A percentile compares a stretch with the other conserved stretches of the same genome.
These are phyloP conservation scores for Salvia rosmarinus DNA, from an alignment of 257 asterid species.

Conservation along the genomic window DNA sequence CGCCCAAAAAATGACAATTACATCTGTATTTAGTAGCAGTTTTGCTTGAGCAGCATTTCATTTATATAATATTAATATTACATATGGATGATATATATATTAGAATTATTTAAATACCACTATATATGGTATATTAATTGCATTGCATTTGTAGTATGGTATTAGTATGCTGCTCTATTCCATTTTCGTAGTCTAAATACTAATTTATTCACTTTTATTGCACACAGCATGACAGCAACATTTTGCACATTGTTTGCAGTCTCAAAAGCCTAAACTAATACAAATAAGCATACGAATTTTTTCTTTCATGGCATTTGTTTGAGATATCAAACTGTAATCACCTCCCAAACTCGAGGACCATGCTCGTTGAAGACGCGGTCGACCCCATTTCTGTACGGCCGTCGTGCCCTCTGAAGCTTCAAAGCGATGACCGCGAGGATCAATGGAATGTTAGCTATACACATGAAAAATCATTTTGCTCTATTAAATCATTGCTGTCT, in stretches of 20 bases:
- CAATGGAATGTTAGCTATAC: not conserved
- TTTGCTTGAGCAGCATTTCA: too few relatives aligned
- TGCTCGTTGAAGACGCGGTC: not conserved
- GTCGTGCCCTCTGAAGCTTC: not conserved
- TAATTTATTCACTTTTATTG: slow-evolving; percentile 10
- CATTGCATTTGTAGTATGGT: too few relatives aligned
- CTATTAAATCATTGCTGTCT: not conserved
- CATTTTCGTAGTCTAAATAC: not conserved
- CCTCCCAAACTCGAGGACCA: not conserved
- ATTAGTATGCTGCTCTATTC: not conserved
- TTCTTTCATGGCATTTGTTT: not conserved
- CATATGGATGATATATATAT: too few relatives aligned
- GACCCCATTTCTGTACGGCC: not conserved
- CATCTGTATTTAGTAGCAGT: too few relatives aligned
- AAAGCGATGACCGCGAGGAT: not conserved
- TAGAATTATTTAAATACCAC: too few relatives aligned
- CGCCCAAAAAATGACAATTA: too few relatives aligned
- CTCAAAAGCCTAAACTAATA: not conserved
- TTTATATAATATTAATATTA: too few relatives aligned
- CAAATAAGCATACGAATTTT: not conserved
- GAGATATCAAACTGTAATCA: not conserved
- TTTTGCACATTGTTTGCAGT: not conserved
- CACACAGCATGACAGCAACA: not conserved
- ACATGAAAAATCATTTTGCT: not conserved
- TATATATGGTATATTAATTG: too few relatives aligned